phyloP scores from a whole-genome alignment of 2,329 filamentous ascomycete genomes.

The Fusarium protoensiforme region DNA sequence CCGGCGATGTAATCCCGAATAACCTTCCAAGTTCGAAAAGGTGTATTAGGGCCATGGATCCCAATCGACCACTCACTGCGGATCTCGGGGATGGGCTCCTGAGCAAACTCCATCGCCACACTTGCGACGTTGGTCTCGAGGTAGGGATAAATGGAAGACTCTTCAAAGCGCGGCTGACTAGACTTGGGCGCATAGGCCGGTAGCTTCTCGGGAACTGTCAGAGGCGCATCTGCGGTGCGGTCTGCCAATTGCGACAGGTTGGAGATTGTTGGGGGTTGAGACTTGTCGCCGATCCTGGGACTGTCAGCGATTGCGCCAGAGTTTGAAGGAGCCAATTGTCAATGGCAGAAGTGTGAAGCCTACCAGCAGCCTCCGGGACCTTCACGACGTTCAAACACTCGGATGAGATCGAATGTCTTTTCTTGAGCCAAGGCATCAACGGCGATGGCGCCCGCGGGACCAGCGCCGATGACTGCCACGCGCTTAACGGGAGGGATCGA shows the following conservation, averaged over 20 bases:
- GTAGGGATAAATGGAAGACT: constrained; percentile 70
- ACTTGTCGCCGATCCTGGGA: constrained; percentile 56
- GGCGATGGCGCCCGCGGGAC: constrained; percentile 69
- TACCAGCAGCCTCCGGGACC: constrained; percentile 71
- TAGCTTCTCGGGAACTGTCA: constrained; percentile 58
- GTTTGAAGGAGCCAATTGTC: neutral
- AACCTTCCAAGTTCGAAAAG: constrained; percentile 70
- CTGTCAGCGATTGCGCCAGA: neutral
- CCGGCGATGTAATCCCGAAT: constrained; percentile 65
- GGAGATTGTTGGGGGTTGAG: constrained; percentile 53
- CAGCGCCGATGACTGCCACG: constrained; percentile 70
- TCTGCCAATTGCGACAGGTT: constrained; percentile 59
- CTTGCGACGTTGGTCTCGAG: constrained; percentile 74
- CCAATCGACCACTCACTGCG: constrained; percentile 44
- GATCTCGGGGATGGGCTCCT: constrained; percentile 62
- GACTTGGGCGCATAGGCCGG: constrained; percentile 58
- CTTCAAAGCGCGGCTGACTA: constrained; percentile 60
- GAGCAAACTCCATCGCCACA: constrained; percentile 68
- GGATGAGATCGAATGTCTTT: constrained; percentile 66
- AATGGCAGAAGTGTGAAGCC: constrained; percentile 22
- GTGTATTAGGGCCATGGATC: constrained; percentile 65
- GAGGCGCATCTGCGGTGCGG: constrained; percentile 61
- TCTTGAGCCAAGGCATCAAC: constrained; percentile 71
- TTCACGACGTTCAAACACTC: constrained; percentile 71
- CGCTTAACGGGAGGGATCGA: constrained; percentile 38